These are phyloP conservation scores for Babesia divergens DNA, from an alignment of 169 alveolate species.

Conservation along the genomic window DNA sequence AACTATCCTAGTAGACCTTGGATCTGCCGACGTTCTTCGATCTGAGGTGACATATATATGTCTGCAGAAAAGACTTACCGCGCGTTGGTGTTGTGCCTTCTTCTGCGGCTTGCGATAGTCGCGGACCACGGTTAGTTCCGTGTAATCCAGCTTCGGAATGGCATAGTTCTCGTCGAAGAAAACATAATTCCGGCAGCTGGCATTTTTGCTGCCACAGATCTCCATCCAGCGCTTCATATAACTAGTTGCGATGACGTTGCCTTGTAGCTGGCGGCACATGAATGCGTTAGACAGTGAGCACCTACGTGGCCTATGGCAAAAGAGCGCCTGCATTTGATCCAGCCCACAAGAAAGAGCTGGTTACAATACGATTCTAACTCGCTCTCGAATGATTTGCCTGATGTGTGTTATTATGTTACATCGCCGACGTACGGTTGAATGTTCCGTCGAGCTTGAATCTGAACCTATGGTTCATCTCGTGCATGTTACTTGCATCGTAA, in stretches of 20 bases:
- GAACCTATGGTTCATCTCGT: constrained; percentile 66
- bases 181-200: constrained; percentile 12
- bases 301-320: constrained; percentile 67
- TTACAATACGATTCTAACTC: constrained; percentile 63
- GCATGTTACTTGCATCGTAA: constrained; percentile 33
- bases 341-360: constrained; percentile 64
- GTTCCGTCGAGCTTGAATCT: constrained; percentile 54
- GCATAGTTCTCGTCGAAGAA: constrained; percentile 63
- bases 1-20: constrained; percentile 37
- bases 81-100: constrained; percentile 57
- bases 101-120: constrained; percentile 66
- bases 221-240: constrained; percentile 70
- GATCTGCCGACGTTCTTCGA: constrained; percentile 11
- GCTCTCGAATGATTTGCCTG: constrained; percentile 58
- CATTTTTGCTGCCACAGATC: constrained; percentile 39
- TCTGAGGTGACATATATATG: neutral
- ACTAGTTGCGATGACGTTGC: constrained; percentile 64
- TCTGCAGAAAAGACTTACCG: neutral
- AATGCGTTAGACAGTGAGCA: neutral
- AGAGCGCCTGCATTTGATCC: constrained; percentile 62
- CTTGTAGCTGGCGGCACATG: constrained; percentile 41
- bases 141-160: constrained; percentile 60
- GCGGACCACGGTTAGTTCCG: constrained; percentile 52
- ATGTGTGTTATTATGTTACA: neutral
- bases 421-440: constrained; percentile 38